Percentiles rank a stretch among this genome's conserved stretches.
These are phyloP conservation scores for Ogataea nakhonphanomensis DNA, from an alignment of 805 yeast species.

Conservation along the genomic window DNA sequence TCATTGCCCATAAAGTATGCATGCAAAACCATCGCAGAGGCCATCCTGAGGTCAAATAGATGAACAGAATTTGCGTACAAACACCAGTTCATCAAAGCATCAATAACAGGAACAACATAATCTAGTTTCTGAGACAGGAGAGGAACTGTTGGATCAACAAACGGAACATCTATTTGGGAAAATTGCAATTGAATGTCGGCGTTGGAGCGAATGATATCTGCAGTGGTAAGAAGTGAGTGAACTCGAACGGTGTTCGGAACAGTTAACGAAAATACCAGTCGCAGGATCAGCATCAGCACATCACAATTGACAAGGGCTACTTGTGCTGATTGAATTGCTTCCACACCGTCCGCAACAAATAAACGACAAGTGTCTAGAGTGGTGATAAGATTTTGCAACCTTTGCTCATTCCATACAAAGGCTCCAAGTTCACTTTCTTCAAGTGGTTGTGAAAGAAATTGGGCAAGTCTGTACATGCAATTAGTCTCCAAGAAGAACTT, in stretches of 20 bases:
- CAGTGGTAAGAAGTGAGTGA: constrained; percentile 66
- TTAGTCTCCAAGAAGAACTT: constrained; percentile 83
- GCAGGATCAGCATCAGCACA: constrained; percentile 60
- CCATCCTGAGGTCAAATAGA: constrained; percentile 74
- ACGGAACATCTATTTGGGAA: constrained; percentile 86
- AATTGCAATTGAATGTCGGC: constrained; percentile 65
- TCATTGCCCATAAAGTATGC: constrained; percentile 65
- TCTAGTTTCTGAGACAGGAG: constrained; percentile 30
- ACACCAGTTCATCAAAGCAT: constrained; percentile 81
- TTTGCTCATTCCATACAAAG: constrained; percentile 75
- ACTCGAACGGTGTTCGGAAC: constrained; percentile 68
- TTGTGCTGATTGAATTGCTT: constrained; percentile 61
- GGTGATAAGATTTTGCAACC: constrained; percentile 60
- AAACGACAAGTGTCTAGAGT: constrained; percentile 69
- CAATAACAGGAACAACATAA: constrained; percentile 59
- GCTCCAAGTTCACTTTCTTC: constrained; percentile 38
- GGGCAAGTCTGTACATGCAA: constrained; percentile 63
- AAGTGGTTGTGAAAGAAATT: constrained; percentile 60
- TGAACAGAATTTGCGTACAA: constrained; percentile 78
- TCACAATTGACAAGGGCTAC: constrained; percentile 55
- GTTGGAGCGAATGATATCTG: constrained; percentile 71
- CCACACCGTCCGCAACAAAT: constrained; percentile 72
- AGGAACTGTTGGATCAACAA: constrained; percentile 62
- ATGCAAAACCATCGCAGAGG: constrained; percentile 61
- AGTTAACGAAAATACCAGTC: constrained; percentile 63